These are phyloP conservation scores for Chaetoscypha palmicola DNA, from an alignment of 2,329 filamentous ascomycete genomes.

Conservation along the genomic window DNA sequence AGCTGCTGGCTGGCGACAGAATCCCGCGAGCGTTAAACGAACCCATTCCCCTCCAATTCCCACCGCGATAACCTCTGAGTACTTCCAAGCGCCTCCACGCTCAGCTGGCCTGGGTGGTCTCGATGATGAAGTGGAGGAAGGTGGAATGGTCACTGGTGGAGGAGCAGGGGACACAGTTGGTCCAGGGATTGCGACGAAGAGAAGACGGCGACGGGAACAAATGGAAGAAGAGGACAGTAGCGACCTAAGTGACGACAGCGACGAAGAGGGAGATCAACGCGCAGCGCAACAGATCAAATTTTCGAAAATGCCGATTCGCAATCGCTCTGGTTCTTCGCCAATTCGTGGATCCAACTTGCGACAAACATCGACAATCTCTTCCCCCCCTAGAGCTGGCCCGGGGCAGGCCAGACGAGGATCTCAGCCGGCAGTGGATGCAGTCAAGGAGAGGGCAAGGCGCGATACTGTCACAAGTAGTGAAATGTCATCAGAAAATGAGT, in stretches of 20 bases:
- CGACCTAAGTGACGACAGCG: slow-evolving; percentile 77
- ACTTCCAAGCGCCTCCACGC: slow-evolving; percentile 66
- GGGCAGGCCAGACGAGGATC: slow-evolving; percentile 54
- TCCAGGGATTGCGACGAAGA: slow-evolving; percentile 58
- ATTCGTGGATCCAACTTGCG: slow-evolving; percentile 59
- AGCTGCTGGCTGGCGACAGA: slow-evolving; percentile 71
- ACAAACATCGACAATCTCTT: slow-evolving; percentile 64
- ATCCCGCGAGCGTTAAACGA: slow-evolving; percentile 68
- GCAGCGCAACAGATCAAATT: slow-evolving; percentile 91
- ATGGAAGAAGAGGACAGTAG: slow-evolving; percentile 76
- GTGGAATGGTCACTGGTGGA: slow-evolving; percentile 60
- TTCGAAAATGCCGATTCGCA: slow-evolving; percentile 85
- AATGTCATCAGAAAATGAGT: slow-evolving; percentile 75
- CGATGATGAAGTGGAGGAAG: slow-evolving; percentile 60
- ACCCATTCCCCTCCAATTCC: slow-evolving; percentile 83
- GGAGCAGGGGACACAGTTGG: slow-evolving; percentile 61
- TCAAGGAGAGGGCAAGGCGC: slow-evolving; percentile 61
- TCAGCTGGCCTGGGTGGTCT: slow-evolving; percentile 53
- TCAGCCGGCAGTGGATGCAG: slow-evolving; percentile 61
- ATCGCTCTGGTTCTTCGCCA: slow-evolving; percentile 82
- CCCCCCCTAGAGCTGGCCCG: slow-evolving; percentile 47
- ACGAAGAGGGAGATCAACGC: slow-evolving; percentile 65
- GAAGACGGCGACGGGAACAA: slow-evolving; percentile 61
- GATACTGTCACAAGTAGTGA: slow-evolving; percentile 79
- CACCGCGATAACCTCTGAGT: slow-evolving; percentile 73